phyloP scores from a whole-genome alignment of 306 rosid genomes.

The Dalbergia cochinchinensis region DNA sequence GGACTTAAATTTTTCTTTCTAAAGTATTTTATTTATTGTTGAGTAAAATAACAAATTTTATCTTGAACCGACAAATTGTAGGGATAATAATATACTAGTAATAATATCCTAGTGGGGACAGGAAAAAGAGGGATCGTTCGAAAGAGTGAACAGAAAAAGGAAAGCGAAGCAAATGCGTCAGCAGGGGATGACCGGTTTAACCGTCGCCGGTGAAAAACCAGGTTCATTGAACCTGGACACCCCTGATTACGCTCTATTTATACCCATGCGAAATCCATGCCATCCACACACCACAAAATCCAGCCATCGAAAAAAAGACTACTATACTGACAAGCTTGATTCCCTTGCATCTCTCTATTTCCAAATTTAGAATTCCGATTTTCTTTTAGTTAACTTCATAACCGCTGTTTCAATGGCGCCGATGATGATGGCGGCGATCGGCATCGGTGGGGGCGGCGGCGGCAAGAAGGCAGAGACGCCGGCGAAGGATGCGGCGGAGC shows the following conservation, averaged over 20 bases:
- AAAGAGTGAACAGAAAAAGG: background rate
- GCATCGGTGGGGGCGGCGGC: constrained; percentile 21
- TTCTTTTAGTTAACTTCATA: background rate
- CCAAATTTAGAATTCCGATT: background rate
- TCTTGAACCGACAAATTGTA: background rate
- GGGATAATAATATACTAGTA: background rate
- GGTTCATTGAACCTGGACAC: constrained; percentile 61
- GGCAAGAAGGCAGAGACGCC: background rate
- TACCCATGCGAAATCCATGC: constrained; percentile 8
- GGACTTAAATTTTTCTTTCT: too few relatives aligned
- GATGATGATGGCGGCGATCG: constrained; percentile 50
- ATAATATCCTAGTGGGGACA: background rate
- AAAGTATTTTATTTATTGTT: too few relatives aligned
- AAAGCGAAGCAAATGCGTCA: constrained; percentile 49
- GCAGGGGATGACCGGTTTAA: constrained; percentile 1
- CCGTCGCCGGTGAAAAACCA: background rate
- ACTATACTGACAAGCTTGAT: background rate
- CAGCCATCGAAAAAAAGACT: background rate
- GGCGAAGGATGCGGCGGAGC: constrained; percentile 36
- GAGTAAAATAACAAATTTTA: background rate
- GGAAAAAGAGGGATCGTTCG: background rate
- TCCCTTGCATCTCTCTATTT: constrained; percentile 19
- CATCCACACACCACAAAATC: background rate
- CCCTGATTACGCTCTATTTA: constrained; percentile 33
- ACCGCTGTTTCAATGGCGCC: background rate